Base-by-base conservation (phyloP, 306 rosid genomes). In the Fragaria iinumae region DNA sequence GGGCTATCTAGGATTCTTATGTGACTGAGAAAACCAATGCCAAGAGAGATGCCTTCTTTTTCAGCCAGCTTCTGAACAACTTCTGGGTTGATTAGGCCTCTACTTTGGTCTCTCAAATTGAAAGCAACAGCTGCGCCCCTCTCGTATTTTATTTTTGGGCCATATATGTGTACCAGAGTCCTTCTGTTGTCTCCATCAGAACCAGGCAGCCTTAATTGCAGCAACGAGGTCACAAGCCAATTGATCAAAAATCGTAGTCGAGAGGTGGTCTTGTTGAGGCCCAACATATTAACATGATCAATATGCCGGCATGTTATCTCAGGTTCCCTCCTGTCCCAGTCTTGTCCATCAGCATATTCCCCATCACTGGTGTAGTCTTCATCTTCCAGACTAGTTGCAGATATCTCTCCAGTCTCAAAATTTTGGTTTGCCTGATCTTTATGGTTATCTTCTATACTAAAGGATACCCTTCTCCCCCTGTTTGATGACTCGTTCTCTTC, bases 51-150 rank as follows among this genome's bases (percentile, higher is more conserved):
- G 57, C 96, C 96, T 82, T 91, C 96, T 80, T 86, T 90, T 74
- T 94, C 98, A 65, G 98, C 98, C 59, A 94, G 88, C 90, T 90
- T 91, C 83, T 88, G 96, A 81, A 94, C 98, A 74, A 88, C 82
- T 82, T 94, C 98, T 56, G 98, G 98, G 73, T 81, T 84, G 82
- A 94, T 88, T 63, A 90, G 82, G 50, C 90, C 96, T 78, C 83
- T 75, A 50, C 80, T 88, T 82, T 84, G 79, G 81, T 89, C 95
- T 79, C 93, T 90, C 73, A 94, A 72, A 69, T 94, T 94, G 88
- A 94, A 94, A 71, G 98, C 98, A 69, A 94, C 93, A 25, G 98
- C 95, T 23, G 97, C 97, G 71, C 98, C 98, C 74, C 98, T 87
- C 82, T 94, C 98, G 32, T 94, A 94, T 82, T 94, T 94, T 66